phyloP scores from a whole-genome alignment of 805 yeast genomes.

The Hanseniaspora guilliermondii region DNA sequence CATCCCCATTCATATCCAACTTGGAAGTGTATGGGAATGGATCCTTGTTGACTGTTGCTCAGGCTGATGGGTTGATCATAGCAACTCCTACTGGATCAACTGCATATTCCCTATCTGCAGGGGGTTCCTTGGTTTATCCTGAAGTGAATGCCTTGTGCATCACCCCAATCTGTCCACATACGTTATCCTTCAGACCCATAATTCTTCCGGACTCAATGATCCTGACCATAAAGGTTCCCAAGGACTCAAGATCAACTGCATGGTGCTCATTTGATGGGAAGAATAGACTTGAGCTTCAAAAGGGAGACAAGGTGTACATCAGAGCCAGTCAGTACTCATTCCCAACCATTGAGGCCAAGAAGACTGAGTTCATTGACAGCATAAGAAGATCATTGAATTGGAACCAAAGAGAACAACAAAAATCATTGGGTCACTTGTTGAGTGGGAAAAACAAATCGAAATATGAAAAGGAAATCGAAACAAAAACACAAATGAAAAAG shows the following conservation, averaged over 20 bases:
- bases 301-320: constrained; percentile 77
- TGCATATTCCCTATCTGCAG: constrained; percentile 89
- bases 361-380: constrained; percentile 69
- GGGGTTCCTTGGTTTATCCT: constrained; percentile 90
- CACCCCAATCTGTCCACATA: constrained; percentile 94
- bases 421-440: constrained; percentile 54
- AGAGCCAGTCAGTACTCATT: constrained; percentile 84
- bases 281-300: constrained; percentile 61
- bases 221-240: constrained; percentile 69
- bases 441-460: constrained; percentile 44
- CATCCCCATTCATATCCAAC: constrained; percentile 82
- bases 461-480: constrained; percentile 24
- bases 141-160: constrained; percentile 84
- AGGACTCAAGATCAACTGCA: constrained; percentile 73
- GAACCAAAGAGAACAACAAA: constrained; percentile 84
- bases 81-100: constrained; percentile 96
- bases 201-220: constrained; percentile 87
- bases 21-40: constrained; percentile 83
- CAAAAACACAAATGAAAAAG: neutral
- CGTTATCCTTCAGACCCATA: constrained; percentile 83
- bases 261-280: constrained; percentile 97
- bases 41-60: constrained; percentile 71
- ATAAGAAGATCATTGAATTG: constrained; percentile 80
- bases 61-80: constrained; percentile 84
- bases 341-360: constrained; percentile 73